Conservation (phyloP, 495 filamentous ascomycete species). For the Jackrogersella minutella region DNA sequence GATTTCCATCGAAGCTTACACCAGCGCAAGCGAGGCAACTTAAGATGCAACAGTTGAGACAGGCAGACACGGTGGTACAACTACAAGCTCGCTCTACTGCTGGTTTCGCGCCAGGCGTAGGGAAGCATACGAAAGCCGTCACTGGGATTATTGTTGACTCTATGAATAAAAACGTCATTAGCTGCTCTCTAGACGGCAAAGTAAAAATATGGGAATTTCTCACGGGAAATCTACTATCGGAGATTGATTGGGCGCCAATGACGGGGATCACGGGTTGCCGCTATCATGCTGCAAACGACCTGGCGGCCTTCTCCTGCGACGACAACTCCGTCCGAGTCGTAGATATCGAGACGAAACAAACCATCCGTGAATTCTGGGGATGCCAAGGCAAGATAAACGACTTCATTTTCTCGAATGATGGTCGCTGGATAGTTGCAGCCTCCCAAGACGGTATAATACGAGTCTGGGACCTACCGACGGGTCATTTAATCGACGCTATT, state of each 20-base stretch:
- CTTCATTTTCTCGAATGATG: conserved; percentile 91
- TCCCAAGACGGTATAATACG: conserved; percentile 83
- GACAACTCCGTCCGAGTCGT: conserved; percentile 88
- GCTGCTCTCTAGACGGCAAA: conserved; percentile 89
- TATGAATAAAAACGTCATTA: conserved; percentile 82
- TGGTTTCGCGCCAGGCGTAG: conserved; percentile 55
- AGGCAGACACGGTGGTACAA: conserved; percentile 57
- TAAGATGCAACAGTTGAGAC: conserved; percentile 61
- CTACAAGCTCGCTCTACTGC: conserved; percentile 51
- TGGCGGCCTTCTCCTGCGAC: conserved; percentile 89
- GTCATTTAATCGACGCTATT: conserved; percentile 92
- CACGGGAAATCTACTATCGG: conserved; percentile 76
- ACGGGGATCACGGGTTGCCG: conserved; percentile 77
- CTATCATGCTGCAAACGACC: conserved; percentile 80
- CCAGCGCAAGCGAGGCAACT: conserved; percentile 70
- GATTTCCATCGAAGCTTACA: conserved; percentile 77
- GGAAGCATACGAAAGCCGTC: conserved; percentile 80
- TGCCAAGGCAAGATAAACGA: conserved; percentile 82
- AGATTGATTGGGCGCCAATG: conserved; percentile 87
- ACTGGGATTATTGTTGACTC: conserved; percentile 86
- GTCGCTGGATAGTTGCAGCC: conserved; percentile 90
- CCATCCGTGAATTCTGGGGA: conserved; percentile 93
- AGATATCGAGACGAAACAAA: conserved; percentile 87
- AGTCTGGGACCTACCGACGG: conserved; percentile 95
- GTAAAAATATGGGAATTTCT: conserved; percentile 98